These are phyloP conservation scores for Wolfiporia cocos DNA, from an alignment of 1,284 basidiomycete species.

Conservation along the genomic window DNA sequence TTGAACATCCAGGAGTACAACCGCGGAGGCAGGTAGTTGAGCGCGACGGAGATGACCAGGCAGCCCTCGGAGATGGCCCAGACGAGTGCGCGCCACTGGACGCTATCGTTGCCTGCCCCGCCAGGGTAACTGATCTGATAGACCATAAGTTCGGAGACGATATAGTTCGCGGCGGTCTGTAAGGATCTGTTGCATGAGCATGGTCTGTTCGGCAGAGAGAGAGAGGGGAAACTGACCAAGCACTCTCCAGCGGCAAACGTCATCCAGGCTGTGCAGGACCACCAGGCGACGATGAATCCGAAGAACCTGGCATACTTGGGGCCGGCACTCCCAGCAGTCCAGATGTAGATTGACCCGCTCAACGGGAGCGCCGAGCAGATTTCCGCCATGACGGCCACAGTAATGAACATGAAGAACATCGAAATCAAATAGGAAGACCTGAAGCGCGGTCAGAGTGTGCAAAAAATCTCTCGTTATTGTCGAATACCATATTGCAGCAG, in stretches of 20 bases:
- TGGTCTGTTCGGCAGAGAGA: not conserved
- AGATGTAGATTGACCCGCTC: constrained; percentile 86
- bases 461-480: not conserved
- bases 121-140: constrained; percentile 78
- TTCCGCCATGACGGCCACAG: constrained; percentile 79
- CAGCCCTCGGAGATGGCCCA: constrained; percentile 76
- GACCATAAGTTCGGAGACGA: constrained; percentile 75
- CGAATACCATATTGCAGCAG: constrained; percentile 70
- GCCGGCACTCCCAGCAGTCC: constrained; percentile 86
- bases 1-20: constrained; percentile 72
- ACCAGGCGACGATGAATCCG: constrained; percentile 86
- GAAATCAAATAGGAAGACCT: constrained; percentile 81
- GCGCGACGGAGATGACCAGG: constrained; percentile 60
- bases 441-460: not conserved
- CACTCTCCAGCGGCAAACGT: constrained; percentile 82
- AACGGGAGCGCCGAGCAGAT: constrained; percentile 81
- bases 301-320: constrained; percentile 78
- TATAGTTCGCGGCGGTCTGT: constrained; percentile 79
- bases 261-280: constrained; percentile 88
- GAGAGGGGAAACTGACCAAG: constrained; percentile 42
- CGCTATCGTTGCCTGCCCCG: constrained; percentile 57
- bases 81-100: constrained; percentile 79
- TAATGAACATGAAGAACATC: constrained; percentile 79
- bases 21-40: constrained; percentile 78
- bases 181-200: not conserved